Evolutionary conservation across 495 filamentous ascomycete species (phyloP).

Genomic region (Ramalina intermedia): DNA sequence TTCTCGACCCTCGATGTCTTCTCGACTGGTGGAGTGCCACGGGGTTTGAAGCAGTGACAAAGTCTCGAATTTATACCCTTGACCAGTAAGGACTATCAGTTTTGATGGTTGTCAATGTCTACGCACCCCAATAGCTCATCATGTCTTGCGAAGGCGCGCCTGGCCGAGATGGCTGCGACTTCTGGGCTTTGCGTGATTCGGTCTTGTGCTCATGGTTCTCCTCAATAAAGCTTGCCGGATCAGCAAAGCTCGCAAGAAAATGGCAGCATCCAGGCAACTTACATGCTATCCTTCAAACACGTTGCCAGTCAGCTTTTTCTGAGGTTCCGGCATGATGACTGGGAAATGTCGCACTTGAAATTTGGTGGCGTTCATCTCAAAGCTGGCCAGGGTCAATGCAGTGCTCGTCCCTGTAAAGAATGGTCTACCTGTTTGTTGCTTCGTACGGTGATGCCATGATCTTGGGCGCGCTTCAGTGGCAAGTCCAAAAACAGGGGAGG

Average conservation of each 20-base stretch:
- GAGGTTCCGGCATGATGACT: background rate
- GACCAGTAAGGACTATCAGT: conserved; percentile 10
- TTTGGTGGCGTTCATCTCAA: conserved; percentile 88
- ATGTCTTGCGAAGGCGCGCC: conserved; percentile 47
- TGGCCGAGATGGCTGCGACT: conserved; percentile 33
- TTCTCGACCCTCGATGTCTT: conserved; percentile 64
- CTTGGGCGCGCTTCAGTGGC: conserved; percentile 24
- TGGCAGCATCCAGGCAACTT: conserved; percentile 19
- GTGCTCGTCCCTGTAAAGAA: background rate
- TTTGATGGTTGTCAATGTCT: background rate
- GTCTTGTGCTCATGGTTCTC: conserved; percentile 65
- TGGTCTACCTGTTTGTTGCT: conserved; percentile 56
- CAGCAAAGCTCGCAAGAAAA: background rate
- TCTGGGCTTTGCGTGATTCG: conserved; percentile 35
- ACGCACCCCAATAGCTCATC: conserved; percentile 50
- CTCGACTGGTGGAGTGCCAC: conserved; percentile 56
- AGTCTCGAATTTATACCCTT: conserved; percentile 95
- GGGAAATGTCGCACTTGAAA: conserved; percentile 53
- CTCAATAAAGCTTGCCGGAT: conserved; percentile 64
- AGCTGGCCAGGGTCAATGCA: conserved; percentile 34
- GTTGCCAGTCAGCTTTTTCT: conserved; percentile 8
- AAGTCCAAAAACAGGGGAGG: background rate
- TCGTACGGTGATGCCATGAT: conserved; percentile 78
- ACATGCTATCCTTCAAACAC: conserved; percentile 59
- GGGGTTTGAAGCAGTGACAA: conserved; percentile 55